A percentile compares a stretch with the other conserved stretches of the same genome.
phyloP scores from a whole-genome alignment of 371 early-diverging fungal species.

The Dinochytrium kinnereticum region DNA sequence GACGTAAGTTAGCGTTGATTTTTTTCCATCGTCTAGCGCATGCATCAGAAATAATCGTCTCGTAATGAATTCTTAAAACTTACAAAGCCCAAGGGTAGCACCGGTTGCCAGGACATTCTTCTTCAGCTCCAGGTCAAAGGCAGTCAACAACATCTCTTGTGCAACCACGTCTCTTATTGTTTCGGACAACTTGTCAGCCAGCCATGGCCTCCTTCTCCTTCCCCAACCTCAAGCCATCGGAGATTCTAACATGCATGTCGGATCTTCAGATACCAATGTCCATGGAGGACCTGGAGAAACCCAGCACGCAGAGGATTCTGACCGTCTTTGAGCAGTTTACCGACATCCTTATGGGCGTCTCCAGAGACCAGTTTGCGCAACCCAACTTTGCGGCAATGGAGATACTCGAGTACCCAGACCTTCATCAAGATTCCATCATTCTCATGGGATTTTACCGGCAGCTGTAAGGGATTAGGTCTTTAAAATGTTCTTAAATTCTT shows the following conservation, averaged over 20 bases:
- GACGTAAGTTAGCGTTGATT: neutral
- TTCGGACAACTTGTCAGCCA: neutral
- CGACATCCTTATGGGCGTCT: constrained; percentile 64
- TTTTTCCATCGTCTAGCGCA: neutral
- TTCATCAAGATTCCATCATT: constrained; percentile 51
- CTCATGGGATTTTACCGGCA: constrained; percentile 50
- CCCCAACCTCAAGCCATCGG: constrained; percentile 62
- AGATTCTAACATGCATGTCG: constrained; percentile 66
- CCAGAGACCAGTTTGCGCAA: constrained; percentile 50
- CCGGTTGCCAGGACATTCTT: neutral
- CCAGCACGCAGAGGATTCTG: constrained; percentile 59
- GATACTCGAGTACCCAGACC: constrained; percentile 59
- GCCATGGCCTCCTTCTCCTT: constrained; percentile 45
- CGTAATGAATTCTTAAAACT: neutral
- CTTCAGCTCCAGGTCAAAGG: neutral
- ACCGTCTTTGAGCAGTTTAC: constrained; percentile 65
- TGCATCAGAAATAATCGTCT: neutral
- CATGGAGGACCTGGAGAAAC: constrained; percentile 69
- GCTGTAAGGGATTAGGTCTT: constrained; percentile 32
- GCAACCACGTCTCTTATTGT: too few species aligned
- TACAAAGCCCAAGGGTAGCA: neutral
- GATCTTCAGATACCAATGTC: constrained; percentile 66
- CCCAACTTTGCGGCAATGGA: constrained; percentile 53
- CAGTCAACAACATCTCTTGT: neutral
- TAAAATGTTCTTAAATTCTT: neutral